Evolutionary conservation across 2,329 filamentous ascomycete genomes (phyloP), one percentile per base, ranked within the genome.

Genomic region (Paracoccidioides lutzii): DNA sequence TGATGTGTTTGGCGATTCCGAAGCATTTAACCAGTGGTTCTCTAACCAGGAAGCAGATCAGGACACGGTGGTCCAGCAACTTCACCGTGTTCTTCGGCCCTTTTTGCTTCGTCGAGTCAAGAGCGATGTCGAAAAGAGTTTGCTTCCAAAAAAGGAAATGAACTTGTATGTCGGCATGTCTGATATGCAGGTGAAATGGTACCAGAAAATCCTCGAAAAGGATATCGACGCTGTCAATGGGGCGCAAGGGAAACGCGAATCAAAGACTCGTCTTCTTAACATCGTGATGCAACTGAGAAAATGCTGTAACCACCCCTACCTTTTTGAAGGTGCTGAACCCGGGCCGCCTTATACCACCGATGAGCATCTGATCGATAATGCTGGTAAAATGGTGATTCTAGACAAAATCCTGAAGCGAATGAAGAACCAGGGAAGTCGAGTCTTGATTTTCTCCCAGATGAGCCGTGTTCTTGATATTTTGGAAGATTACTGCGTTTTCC

Each of bases 381-480:
- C 93, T 1, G 93, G 90, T 28, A 98, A 98, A 75, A 98, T 98
- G 93, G 82, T 90, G 37, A 90, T 98, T 67, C 80, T 98, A 15
- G 93, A 98, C 75, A 95, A 89, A 73, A 81, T 98, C 9, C 77
- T 98, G 51, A 84, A 80, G 65, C 83, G 90, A 49, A 82, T 98
- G 75, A 80, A 90, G 71, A 81, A 80, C 49, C 86, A 95, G 67
- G 93, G 90, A 44, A 97, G 90, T 67, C 82, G 93, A 61, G 90
- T 98, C n/a, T 81, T 98, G 55, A 97, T 98, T 64, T 98, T 98
- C 75, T 98, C 93, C 0, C 93, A 98, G 67, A 98, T 98, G 93
- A 96, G 90, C 66, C 88, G 93, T 80, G 79, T 96, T 42, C 76
- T 98, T 44, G 93, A 98, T 67, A 98, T 98, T 54, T 79, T 98